Base-by-base conservation (phyloP, 139 green algal genomes). In the Chlorella vulgaris region DNA sequence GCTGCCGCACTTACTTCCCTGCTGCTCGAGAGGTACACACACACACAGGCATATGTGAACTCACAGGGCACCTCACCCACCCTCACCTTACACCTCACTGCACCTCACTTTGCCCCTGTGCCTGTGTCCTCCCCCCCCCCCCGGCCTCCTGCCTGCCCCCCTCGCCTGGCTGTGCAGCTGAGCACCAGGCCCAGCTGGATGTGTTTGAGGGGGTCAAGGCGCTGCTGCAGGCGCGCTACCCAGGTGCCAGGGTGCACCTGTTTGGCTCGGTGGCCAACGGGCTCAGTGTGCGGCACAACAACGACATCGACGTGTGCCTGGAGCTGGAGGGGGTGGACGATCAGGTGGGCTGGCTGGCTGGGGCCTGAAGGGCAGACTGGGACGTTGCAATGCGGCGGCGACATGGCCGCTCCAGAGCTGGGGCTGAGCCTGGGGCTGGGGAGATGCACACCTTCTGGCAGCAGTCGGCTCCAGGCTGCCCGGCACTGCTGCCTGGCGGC, bases 231-330 rank as follows among this genome's bases (percentile, higher is more conserved):
- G 24, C 21, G 18, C 62, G 82, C 26, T 95, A 83, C 82, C 90
- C 90, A 0, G 21, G 88, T 0, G 86, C 66, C 31, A 53, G 83
- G 26, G 89, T 94, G 77, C 69, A 86, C 40, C 77, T 93, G n/a
- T 94, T 94, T 86, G 91, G 91, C 35, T 93, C 86, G 5, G 89
- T 86, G 19, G 93, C 91, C 50, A 96, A 91, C 70, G 86, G 82
- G 22, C 88, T 96, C n/a, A 85, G 74, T 74, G 84, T 97, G 35
- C 75, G 86, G 26, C 81, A 84, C 78, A 92, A 81, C 86, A 96
- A 95, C 81, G 93, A 95, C 75, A 86, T 97, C 22, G 93, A 97
- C 81, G 83, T 97, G 13, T 93, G 86, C 79, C 61, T 97, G 69
- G 88, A 93, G 86, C 74, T 93, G 47, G 42, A 38, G 33, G 43